These are phyloP conservation scores for Penicillium sp. DNA, from an alignment of 2,329 filamentous ascomycete species.

Conservation along the genomic window DNA sequence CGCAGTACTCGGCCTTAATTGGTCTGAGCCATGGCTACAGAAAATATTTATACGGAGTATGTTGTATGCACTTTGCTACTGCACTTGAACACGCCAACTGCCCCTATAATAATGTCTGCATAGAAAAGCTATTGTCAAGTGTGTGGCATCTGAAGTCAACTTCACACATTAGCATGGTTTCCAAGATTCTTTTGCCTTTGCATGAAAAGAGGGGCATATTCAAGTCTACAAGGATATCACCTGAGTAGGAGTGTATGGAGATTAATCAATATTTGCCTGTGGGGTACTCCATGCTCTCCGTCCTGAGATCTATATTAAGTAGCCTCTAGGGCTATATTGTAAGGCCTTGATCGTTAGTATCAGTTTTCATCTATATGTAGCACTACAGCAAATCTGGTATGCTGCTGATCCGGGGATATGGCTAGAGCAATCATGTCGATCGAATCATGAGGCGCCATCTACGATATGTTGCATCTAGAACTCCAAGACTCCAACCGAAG, in stretches of 20 bases:
- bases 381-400: neutral
- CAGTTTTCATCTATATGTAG: neutral
- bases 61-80: neutral
- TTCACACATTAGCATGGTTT: neutral
- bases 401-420: too few relatives aligned
- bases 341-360: too few relatives aligned
- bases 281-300: neutral
- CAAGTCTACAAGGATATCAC: neutral
- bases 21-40: neutral
- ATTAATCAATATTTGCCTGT: neutral
- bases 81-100: neutral
- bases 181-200: neutral
- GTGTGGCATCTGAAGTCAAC: neutral
- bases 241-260: neutral
- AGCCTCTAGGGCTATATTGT: neutral
- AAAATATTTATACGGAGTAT: neutral
- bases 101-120: neutral
- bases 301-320: neutral
- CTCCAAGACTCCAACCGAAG: neutral
- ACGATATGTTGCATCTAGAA: neutral
- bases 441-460: neutral
- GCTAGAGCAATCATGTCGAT: neutral
- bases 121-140: too few relatives aligned
- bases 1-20: neutral
- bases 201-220: neutral